Base-by-base conservation (phyloP, 2,329 filamentous ascomycete species). In the Penicillium sp. region DNA sequence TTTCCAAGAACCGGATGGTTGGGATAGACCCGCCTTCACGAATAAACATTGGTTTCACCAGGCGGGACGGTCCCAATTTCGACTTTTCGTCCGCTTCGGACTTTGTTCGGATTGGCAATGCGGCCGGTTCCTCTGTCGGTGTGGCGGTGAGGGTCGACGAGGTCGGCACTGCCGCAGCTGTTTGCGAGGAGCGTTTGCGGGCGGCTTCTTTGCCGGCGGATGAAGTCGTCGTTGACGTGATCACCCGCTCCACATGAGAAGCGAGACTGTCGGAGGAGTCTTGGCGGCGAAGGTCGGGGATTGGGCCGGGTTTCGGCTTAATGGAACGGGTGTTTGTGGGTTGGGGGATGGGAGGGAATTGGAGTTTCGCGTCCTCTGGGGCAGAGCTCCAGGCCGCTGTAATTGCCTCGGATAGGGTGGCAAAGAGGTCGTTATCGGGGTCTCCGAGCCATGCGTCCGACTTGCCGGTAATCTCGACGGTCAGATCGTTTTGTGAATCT, bases 361-460 rank as follows among this genome's bases (percentile, higher is more conserved):
- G 65, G 21, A 72, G 64, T 56, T 69, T 66, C 14, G 66, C 68
- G 27, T 51, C 57, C n/a, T 68, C 66, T 13, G 64, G 58, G 38
- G 66, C 61, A 1, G 70, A 70, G 0, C 86, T 86, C 94, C 94
- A 99, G 0, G 88, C 91, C 42, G 89, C 84, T 65, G 92, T 84
- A 47, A 97, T 88, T 1, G 92, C 94, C 55, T 87, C 82, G 62
- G 96, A 92, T 0, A 99, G 82, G 0, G 91, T 95, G 58, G 88
- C 85, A 74, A 97, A 99, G 54, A 97, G 92, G 61, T 92, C 86
- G 62, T 96, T 97, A 45, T 86, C 86, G 3, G 91, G 92, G 64
- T 97, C 91, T 13, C 94, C 93, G 0, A 99, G 84, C 94, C 94
- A 99, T 0, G 94, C 92, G 68, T 99, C 94, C 0, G 94, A 93